Base-by-base conservation (phyloP, 202 grass and related monocot genomes). In the Schoenoplectus triqueter region DNA sequence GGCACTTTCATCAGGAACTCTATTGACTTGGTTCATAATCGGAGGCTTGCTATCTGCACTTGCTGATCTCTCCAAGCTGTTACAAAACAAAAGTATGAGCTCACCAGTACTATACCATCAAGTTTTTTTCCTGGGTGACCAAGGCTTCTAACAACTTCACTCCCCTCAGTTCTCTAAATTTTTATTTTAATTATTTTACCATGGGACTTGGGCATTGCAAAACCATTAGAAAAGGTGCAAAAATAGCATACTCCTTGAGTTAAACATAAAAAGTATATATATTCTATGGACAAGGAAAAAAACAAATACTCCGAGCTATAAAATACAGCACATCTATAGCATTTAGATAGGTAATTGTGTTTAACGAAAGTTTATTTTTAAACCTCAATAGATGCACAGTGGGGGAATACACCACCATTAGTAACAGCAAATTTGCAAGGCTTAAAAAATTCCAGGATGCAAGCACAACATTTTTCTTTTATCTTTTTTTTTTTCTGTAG, bases 11-110 rank as follows among this genome's bases (percentile, higher is more conserved):
- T 71, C 2, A 89, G 86, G 3, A 85, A 86, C 0, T 75, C 59
- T 4, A 81, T 88, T 11, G 85, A 87, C 86, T 90, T 86, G 88
- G 71, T 83, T 94, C 76, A 78, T 82, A 39, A 86, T 92, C 68
- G 84, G 87, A 76, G 87, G 87, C n/a, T 47, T 86, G 3, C 87
- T 84, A 18, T 94, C 87, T 77, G 84, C 90, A 90, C 90, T 92
- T 80, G 57, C 69, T 3, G 84, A 47, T 83, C 89, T 94, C 54
- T 85, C 87, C 72, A 92, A 89, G 69, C 94, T 97, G 87, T 81
- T 87, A 79, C 83, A 91, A 87, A 69, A 67, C 77, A 84, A 21
- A 82, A 2, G 52, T 31, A 74, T 74, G 9, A 74, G 71, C 71
- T 73, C 46, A 8, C 15, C 7, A 50, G 18, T 52, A 74, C 3